Evolutionary conservation across 257 asterid genomes (phyloP), one percentile per base, ranked within the genome.

Genomic region (Eucommia ulmoides): DNA sequence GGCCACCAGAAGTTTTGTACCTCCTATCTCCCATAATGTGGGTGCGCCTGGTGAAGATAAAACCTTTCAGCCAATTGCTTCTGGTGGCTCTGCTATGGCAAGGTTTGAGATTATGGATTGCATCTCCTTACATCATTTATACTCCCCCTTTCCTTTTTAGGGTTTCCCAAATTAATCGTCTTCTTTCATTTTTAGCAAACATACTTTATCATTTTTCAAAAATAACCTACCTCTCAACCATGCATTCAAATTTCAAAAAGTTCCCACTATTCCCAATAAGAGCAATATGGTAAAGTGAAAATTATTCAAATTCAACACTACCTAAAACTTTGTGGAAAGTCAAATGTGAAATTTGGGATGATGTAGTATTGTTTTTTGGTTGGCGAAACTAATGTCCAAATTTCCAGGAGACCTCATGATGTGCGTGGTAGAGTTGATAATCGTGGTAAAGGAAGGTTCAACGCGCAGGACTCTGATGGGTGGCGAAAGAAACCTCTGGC

Each of bases 331-430:
- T 29, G 38, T 29, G 38, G 38, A 29, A n/a, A n/a, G n/a, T n/a
- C n/a, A n/a, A n/a, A n/a, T n/a, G n/a, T n/a, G n/a, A n/a, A n/a
- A n/a, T n/a, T n/a, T n/a, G n/a, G n/a, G n/a, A n/a, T n/a, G n/a
- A n/a, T n/a, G n/a, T 29, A 12, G 38, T 12, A 4, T 59, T 23
- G 20, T 59, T 50, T 35, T 53, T 11, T 42, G 15, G 24, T 69
- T 58, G 51, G 69, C 65, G 45, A 56, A 22, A 35, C 23, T 49
- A 20, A 7, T 53, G 54, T 65, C 55, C 51, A 48, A 50, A 35
- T 22, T 59, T 60, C 15, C 77, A 91, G 96, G 83, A 73, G 80
- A 56, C 53, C 73, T 19, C 45, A 74, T 70, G 81, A 67, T 35
- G 65, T 69, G 38, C 84, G 65, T 26, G 64, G 70, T 62, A 80